Percentiles rank a stretch among this genome's conserved stretches.
Evolutionary conservation across 2,329 filamentous ascomycete genomes (phyloP).

Genomic region (Botryosphaeria dothidea): DNA sequence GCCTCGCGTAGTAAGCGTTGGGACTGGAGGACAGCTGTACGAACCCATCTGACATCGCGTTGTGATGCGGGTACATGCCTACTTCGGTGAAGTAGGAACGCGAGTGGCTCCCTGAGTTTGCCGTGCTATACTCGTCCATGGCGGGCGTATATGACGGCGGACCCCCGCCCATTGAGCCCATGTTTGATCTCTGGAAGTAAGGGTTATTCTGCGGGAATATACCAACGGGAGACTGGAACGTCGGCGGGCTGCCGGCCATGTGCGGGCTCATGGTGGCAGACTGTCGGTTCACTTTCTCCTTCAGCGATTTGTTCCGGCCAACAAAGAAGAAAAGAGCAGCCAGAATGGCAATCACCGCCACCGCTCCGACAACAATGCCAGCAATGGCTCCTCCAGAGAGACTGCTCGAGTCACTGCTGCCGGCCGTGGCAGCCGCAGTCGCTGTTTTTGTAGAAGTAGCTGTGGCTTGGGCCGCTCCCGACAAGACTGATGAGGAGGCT

Average conservation of each 20-base stretch:
- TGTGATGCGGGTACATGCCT: slow-evolving; percentile 14
- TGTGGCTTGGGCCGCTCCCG: background rate
- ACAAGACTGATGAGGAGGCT: slow-evolving; percentile 8
- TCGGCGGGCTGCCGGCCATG: slow-evolving; percentile 3
- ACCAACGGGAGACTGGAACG: slow-evolving; percentile 13
- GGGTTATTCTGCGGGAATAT: background rate
- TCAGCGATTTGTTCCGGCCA: slow-evolving; percentile 40
- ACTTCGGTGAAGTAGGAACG: slow-evolving; percentile 16
- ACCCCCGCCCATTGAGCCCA: slow-evolving; percentile 3
- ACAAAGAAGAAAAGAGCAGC: slow-evolving; percentile 67
- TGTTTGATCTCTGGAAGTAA: background rate
- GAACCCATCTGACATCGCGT: slow-evolving; percentile 6
- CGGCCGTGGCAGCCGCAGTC: background rate
- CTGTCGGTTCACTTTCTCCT: background rate
- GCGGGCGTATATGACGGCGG: slow-evolving; percentile 14
- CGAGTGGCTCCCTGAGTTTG: background rate
- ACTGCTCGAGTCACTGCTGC: slow-evolving; percentile 15
- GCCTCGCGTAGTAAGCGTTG: slow-evolving; percentile 4
- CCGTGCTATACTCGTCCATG: background rate
- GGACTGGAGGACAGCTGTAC: slow-evolving; percentile 3
- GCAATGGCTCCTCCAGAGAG: slow-evolving; percentile 44
- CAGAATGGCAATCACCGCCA: slow-evolving; percentile 61
- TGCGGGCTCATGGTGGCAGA: slow-evolving; percentile 2
- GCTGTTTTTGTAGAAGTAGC: background rate
- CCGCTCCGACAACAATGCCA: slow-evolving; percentile 63